A percentile compares a stretch with the other conserved stretches of the same genome.
Evolutionary conservation across 2,329 filamentous ascomycete genomes (phyloP).

Genomic region (Colletotrichum tanaceti): DNA sequence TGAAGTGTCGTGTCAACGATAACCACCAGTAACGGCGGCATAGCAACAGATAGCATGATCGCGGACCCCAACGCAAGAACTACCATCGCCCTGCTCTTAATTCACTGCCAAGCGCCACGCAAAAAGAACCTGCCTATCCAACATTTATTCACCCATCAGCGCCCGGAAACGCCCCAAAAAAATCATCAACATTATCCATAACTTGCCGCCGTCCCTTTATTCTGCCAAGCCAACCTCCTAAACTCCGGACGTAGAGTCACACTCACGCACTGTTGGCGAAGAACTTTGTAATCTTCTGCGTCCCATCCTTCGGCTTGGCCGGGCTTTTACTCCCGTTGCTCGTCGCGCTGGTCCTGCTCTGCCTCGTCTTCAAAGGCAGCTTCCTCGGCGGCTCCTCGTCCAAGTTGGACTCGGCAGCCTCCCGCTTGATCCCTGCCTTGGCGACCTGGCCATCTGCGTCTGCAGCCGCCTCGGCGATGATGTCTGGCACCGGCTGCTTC

Average conservation of each 20-base stretch:
- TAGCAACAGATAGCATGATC: neutral
- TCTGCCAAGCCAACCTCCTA: neutral
- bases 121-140: neutral
- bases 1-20: neutral
- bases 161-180: neutral
- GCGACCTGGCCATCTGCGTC: neutral
- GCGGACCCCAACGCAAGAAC: neutral
- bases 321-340: conserved; percentile 54
- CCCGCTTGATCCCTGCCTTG: conserved; percentile 45
- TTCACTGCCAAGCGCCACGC: neutral
- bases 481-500: conserved; percentile 42
- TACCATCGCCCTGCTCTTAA: neutral
- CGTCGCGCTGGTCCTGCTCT: conserved; percentile 55
- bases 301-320: conserved; percentile 49
- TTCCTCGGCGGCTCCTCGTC: conserved; percentile 46
- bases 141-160: neutral
- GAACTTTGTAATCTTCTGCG: conserved; percentile 61
- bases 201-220: neutral
- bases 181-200: neutral
- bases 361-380: conserved; percentile 39
- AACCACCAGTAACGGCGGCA: neutral
- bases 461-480: conserved; percentile 34
- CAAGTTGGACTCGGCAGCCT: conserved; percentile 40
- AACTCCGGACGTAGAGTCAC: neutral
- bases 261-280: conserved; percentile 57